Evolutionary conservation across 225 moss, liverwort and hornwort genomes (phyloP).

Genomic region (Rhytidiadelphus loreus): DNA sequence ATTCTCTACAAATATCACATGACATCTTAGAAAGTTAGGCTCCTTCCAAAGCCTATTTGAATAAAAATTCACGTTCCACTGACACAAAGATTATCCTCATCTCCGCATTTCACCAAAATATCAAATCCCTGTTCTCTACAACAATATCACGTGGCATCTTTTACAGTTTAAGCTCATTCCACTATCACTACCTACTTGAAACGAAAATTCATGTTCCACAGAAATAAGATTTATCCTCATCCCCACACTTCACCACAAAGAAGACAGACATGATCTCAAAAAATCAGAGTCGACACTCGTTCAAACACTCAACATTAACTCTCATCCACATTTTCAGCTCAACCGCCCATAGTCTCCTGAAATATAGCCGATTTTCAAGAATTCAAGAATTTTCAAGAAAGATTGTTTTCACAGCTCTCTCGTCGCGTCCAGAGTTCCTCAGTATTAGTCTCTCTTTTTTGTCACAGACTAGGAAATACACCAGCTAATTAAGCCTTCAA

Average conservation of each 20-base stretch:
- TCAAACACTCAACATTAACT: not conserved
- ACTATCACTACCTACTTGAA: not conserved
- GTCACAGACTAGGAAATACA: not conserved
- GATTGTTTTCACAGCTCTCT: not conserved
- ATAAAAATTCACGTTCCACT: not conserved
- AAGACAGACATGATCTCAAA: not conserved
- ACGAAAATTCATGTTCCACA: not conserved
- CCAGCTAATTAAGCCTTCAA: not conserved
- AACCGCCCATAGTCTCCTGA: not conserved
- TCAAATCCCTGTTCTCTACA: not conserved
- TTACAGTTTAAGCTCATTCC: not conserved
- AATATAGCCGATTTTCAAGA: not conserved
- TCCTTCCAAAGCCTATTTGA: not conserved
- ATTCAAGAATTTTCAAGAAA: not conserved
- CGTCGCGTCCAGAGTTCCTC: not conserved
- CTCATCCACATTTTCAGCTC: not conserved
- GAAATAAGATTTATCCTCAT: too few relatives aligned
- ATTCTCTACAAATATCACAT: not conserved
- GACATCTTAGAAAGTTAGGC: not conserved
- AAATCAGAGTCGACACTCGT: not conserved
- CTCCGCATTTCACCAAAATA: not conserved
- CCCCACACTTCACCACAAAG: not conserved
- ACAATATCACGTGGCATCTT: not conserved
- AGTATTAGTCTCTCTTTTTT: not conserved
- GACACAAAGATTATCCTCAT: not conserved